A percentile compares a stretch with the other conserved stretches of the same genome.
Evolutionary conservation across 2,329 filamentous ascomycete genomes (phyloP).

Genomic region (Xylariaceae sp.): DNA sequence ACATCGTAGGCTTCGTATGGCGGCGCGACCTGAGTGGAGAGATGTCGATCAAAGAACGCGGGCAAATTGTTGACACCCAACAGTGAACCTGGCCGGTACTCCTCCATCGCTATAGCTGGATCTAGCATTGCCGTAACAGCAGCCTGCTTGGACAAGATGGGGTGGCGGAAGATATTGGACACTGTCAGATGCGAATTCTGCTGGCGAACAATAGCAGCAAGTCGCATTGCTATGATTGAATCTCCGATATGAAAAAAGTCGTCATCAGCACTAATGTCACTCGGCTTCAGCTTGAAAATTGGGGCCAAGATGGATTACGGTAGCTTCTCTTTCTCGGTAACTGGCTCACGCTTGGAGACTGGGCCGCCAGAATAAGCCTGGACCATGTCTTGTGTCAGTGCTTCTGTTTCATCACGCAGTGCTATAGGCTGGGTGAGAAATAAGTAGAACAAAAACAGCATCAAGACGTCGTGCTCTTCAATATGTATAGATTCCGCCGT

Average conservation of each 20-base stretch:
- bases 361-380: not conserved
- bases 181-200: conserved; percentile 3
- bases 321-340: conserved; percentile 2
- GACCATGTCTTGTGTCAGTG: conserved; percentile 2
- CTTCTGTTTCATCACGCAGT: conserved; percentile 1
- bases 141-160: conserved; percentile 6
- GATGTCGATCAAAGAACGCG: conserved; percentile 4
- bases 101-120: not conserved
- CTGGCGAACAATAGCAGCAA: conserved; percentile 4
- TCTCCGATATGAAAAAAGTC: conserved; percentile 12
- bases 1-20: conserved; percentile 3
- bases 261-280: conserved; percentile 4
- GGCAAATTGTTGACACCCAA: conserved; percentile 1
- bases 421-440: too few species aligned
- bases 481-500: too few species aligned
- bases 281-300: conserved; percentile 3
- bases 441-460: too few species aligned
- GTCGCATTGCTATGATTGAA: conserved; percentile 11
- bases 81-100: conserved; percentile 6
- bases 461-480: too few species aligned
- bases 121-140: not conserved
- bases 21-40: not conserved
- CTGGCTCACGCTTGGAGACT: not conserved
- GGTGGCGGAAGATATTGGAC: conserved; percentile 6
- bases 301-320: conserved; percentile 10